These are phyloP conservation scores for Leccinum fallax DNA, from an alignment of 1,284 basidiomycete genomes.

Conservation along the genomic window DNA sequence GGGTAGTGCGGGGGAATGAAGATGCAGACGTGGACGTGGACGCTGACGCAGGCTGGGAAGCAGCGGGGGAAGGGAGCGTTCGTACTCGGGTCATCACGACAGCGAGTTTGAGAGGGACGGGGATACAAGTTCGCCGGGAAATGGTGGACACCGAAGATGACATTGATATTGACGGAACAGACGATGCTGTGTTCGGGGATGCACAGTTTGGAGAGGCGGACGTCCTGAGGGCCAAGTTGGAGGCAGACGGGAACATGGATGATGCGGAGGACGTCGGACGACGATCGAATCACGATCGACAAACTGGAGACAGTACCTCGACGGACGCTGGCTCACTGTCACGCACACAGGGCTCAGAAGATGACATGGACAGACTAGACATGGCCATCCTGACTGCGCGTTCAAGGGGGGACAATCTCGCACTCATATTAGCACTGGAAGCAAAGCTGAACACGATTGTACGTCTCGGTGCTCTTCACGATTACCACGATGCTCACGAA, in stretches of 20 bases:
- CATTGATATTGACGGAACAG: conserved; percentile 77
- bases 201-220: conserved; percentile 76
- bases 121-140: conserved; percentile 60
- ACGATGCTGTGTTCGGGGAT: conserved; percentile 63
- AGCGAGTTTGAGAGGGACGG: conserved; percentile 47
- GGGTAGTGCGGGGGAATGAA: conserved; percentile 28
- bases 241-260: conserved; percentile 36
- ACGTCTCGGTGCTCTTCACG: conserved; percentile 28
- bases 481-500: neutral
- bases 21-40: conserved; percentile 34
- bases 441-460: conserved; percentile 62
- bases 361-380: conserved; percentile 50
- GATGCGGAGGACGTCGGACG: conserved; percentile 4
- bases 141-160: conserved; percentile 73
- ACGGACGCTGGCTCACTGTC: conserved; percentile 1
- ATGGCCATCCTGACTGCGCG: conserved; percentile 51
- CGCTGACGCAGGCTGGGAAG: conserved; percentile 38
- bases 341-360: conserved; percentile 7
- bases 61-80: conserved; percentile 27
- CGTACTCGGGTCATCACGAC: conserved; percentile 38
- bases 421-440: conserved; percentile 58
- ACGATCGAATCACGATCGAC: conserved; percentile 24
- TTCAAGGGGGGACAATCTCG: conserved; percentile 47
- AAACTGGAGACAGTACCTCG: neutral
- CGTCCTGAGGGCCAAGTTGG: conserved; percentile 41